These are phyloP conservation scores for Cutaneotrichosporon spelunceum DNA, from an alignment of 1,284 basidiomycete genomes.

Conservation along the genomic window DNA sequence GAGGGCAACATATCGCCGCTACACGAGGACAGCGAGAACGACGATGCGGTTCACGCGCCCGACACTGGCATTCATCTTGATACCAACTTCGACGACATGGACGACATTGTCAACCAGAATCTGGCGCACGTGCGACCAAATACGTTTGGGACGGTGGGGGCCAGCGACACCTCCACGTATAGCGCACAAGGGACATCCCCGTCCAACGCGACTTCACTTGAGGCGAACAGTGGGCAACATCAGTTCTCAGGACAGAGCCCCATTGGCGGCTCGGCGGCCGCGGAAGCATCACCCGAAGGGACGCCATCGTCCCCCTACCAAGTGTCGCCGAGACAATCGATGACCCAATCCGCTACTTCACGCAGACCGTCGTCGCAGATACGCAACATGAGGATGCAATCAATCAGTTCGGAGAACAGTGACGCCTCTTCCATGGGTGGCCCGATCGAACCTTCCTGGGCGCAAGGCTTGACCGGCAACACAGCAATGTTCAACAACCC, in stretches of 20 bases:
- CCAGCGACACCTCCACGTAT: not conserved
- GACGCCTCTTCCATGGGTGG: constrained; percentile 26
- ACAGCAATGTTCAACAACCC: constrained; percentile 47
- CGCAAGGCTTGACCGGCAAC: constrained; percentile 14
- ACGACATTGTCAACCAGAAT: constrained; percentile 67
- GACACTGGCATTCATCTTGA: constrained; percentile 59
- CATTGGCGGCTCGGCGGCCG: constrained; percentile 1
- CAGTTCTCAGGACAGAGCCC: constrained; percentile 16
- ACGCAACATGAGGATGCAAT: constrained; percentile 45
- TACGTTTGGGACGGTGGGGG: not conserved
- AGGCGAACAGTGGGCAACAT: not conserved
- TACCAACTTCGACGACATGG: constrained; percentile 74
- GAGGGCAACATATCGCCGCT: constrained; percentile 33
- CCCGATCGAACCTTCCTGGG: constrained; percentile 41
- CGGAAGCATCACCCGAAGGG: constrained; percentile 3
- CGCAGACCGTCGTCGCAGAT: constrained; percentile 50
- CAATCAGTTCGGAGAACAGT: constrained; percentile 33
- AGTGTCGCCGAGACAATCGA: constrained; percentile 34
- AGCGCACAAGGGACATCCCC: not conserved
- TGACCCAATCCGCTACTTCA: constrained; percentile 29
- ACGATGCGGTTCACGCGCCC: constrained; percentile 1
- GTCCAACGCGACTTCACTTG: not conserved
- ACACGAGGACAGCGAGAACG: constrained; percentile 29
- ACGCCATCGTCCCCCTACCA: constrained; percentile 42
- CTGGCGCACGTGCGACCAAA: not conserved